These are phyloP conservation scores for Diaporthe humulicola DNA, from an alignment of 2,329 filamentous ascomycete species.

Conservation along the genomic window DNA sequence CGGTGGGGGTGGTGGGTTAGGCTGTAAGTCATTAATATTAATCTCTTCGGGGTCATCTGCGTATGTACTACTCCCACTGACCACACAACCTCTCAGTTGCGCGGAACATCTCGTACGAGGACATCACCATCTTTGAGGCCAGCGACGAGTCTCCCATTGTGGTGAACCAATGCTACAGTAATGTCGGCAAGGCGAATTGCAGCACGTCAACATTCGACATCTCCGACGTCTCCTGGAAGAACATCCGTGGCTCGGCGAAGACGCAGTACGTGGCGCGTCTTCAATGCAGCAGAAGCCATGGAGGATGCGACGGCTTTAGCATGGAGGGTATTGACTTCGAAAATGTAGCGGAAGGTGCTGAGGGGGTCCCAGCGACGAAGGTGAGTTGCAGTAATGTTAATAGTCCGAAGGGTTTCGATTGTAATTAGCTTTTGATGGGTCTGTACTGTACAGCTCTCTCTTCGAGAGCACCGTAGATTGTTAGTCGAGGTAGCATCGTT, in stretches of 20 bases:
- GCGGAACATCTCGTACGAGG: background rate
- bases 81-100: background rate
- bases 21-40: background rate
- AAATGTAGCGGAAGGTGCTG: background rate
- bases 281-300: background rate
- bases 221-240: background rate
- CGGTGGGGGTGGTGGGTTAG: background rate
- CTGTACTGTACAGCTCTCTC: no score
- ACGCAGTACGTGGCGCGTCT: background rate
- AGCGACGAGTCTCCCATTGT: background rate
- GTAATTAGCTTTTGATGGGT: background rate
- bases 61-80: background rate
- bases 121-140: background rate
- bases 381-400: background rate
- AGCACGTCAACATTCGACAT: background rate
- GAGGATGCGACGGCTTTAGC: background rate
- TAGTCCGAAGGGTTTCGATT: background rate
- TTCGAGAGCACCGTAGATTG: no score
- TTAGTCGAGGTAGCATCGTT: no score
- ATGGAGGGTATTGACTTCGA: background rate
- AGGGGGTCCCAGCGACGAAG: background rate
- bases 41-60: background rate
- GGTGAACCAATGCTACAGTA: background rate
- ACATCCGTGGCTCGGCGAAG: background rate
- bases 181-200: background rate